Conservation (phyloP, 2,329 filamentous ascomycete genomes). For the Sclerotinia trifoliorum region DNA sequence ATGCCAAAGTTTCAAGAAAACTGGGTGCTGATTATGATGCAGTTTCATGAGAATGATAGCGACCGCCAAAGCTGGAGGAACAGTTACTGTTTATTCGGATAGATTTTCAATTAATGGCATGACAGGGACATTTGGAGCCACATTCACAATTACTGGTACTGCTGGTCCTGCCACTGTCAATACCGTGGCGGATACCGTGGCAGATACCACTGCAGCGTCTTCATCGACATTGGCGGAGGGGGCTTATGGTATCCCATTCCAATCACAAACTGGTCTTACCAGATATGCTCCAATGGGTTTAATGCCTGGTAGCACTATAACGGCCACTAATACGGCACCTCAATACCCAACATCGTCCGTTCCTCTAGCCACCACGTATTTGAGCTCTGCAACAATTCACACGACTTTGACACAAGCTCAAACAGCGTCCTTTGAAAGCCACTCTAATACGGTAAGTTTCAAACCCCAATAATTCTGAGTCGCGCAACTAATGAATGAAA, state of each 20-base stretch:
- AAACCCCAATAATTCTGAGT: not conserved
- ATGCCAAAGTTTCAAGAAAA: not conserved
- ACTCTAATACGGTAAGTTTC: constrained; percentile 41
- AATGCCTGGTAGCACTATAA: constrained; percentile 42
- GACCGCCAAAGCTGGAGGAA: constrained; percentile 52
- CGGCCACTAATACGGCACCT: constrained; percentile 41
- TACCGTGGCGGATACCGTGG: constrained; percentile 26
- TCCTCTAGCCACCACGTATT: constrained; percentile 38
- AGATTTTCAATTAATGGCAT: constrained; percentile 65
- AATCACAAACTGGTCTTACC: constrained; percentile 41
- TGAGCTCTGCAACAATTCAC: constrained; percentile 37
- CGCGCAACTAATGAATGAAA: constrained; percentile 29
- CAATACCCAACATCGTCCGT: constrained; percentile 42
- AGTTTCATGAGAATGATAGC: constrained; percentile 61
- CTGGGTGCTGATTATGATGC: constrained; percentile 23
- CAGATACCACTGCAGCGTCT: not conserved
- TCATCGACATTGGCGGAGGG: constrained; percentile 27
- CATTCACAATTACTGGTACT: constrained; percentile 42
- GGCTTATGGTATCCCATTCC: constrained; percentile 38
- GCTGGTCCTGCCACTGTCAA: constrained; percentile 39
- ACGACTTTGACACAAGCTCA: constrained; percentile 42
- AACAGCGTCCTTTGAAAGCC: constrained; percentile 40
- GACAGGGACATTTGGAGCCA: constrained; percentile 55
- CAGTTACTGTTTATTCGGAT: constrained; percentile 57
- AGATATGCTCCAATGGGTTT: constrained; percentile 45